Percentiles rank a stretch among this genome's conserved stretches.
Conservation (phyloP, 768 basidiomycete genomes). For the Lepiota venenata region DNA sequence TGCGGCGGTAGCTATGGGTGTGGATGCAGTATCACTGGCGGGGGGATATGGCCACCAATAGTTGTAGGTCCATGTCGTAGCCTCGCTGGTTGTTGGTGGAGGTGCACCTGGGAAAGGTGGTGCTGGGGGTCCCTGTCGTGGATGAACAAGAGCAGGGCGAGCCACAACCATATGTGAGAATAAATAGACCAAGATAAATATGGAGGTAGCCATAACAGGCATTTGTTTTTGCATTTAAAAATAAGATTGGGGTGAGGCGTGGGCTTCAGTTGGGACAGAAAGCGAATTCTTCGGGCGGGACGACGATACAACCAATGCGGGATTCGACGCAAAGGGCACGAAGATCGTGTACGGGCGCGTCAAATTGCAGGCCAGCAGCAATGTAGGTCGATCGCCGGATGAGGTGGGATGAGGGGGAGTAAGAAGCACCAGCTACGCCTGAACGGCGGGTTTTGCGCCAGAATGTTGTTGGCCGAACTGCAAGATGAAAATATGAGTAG, state of each 20-base stretch:
- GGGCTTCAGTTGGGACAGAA: not conserved
- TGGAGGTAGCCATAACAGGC: not conserved
- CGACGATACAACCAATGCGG: slow-evolving; percentile 42
- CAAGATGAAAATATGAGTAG: slow-evolving; percentile 1
- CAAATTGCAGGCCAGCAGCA: slow-evolving; percentile 69
- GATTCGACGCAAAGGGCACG: slow-evolving; percentile 63
- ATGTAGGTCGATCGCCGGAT: slow-evolving; percentile 77
- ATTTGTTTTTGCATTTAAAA: not conserved
- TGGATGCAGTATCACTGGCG: not conserved
- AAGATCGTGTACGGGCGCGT: slow-evolving; percentile 57
- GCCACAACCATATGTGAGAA: not conserved
- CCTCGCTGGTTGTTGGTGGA: not conserved
- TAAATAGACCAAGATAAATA: not conserved
- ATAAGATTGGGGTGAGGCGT: not conserved
- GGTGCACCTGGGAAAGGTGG: not conserved
- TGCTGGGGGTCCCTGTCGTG: not conserved
- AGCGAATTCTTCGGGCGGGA: slow-evolving; percentile 38
- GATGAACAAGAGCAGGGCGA: not conserved
- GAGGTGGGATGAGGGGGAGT: slow-evolving; percentile 70
- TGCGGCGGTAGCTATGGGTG: not conserved
- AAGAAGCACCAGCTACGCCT: slow-evolving; percentile 66
- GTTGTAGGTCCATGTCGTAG: not conserved
- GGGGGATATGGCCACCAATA: slow-evolving; percentile 5
- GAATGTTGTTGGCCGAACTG: slow-evolving; percentile 81
- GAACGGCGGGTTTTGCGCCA: slow-evolving; percentile 74